These are phyloP conservation scores for Suhomyces yuchorum DNA, from an alignment of 1,139 yeast species.

Conservation along the genomic window DNA sequence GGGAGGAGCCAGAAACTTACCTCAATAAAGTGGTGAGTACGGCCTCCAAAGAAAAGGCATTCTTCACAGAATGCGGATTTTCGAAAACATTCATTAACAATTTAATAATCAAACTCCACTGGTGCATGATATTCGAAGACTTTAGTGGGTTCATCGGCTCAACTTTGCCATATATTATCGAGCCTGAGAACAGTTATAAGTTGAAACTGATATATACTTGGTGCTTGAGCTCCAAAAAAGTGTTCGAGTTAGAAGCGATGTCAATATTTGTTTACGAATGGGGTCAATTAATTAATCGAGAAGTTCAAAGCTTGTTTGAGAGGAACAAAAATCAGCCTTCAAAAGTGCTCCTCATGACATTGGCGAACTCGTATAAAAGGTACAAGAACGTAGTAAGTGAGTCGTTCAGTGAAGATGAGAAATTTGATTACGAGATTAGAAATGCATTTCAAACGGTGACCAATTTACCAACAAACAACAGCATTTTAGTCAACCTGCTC, in stretches of 20 bases:
- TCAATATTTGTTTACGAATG: conserved; percentile 16
- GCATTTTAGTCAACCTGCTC: conserved; percentile 27
- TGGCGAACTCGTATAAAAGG: conserved; percentile 10
- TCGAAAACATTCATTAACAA: conserved; percentile 22
- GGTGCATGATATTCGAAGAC: conserved; percentile 35
- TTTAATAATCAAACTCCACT: conserved; percentile 28
- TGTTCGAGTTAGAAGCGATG: conserved; percentile 17
- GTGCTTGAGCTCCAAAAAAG: conserved; percentile 13
- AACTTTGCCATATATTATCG: conserved; percentile 25
- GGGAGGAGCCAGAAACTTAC: conserved; percentile 22
- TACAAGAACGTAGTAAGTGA: conserved; percentile 11
- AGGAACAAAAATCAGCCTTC: conserved; percentile 1
- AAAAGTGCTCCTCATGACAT: not conserved
- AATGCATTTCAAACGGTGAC: conserved; percentile 29
- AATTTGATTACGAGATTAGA: conserved; percentile 34
- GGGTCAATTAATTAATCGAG: conserved; percentile 15
- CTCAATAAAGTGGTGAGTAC: conserved; percentile 19
- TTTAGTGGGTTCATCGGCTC: conserved; percentile 23
- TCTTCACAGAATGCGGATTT: conserved; percentile 27
- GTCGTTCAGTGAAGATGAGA: conserved; percentile 16
- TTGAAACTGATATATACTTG: conserved; percentile 13
- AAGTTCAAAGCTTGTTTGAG: conserved; percentile 9
- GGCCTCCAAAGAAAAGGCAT: conserved; percentile 18
- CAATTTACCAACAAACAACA: conserved; percentile 25
- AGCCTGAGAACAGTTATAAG: conserved; percentile 18